phyloP scores from a whole-genome alignment of 345 rosid species.

The Ceriops tagal region DNA sequence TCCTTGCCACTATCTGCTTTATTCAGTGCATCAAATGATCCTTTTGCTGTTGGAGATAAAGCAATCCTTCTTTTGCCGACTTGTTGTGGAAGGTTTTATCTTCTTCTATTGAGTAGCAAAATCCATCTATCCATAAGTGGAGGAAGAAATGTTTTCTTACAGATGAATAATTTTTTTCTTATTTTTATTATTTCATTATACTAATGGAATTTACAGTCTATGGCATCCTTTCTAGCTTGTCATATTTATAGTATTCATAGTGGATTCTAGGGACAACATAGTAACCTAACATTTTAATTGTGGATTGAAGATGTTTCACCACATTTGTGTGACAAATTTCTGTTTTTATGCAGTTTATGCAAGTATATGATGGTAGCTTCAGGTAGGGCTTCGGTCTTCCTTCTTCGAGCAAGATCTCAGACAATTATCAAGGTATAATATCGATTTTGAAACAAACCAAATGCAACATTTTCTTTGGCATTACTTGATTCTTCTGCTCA shows the following conservation, averaged over 20 bases:
- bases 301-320: background rate
- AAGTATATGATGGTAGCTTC: slow-evolving; percentile 76
- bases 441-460: slow-evolving; percentile 1
- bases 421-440: slow-evolving; percentile 45
- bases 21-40: slow-evolving; percentile 39
- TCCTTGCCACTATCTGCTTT: slow-evolving; percentile 57
- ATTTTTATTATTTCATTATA: no score
- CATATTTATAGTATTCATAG: background rate
- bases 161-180: background rate
- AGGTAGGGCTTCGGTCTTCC: slow-evolving; percentile 61
- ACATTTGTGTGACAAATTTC: slow-evolving; percentile 15
- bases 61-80: slow-evolving; percentile 52
- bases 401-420: slow-evolving; percentile 35
- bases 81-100: slow-evolving; percentile 79
- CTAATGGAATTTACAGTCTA: background rate
- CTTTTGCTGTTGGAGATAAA: slow-evolving; percentile 35
- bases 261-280: background rate
- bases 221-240: background rate
- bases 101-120: background rate
- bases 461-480: background rate
- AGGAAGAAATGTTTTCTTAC: background rate
- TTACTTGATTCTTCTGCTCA: slow-evolving; percentile 10
- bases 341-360: slow-evolving; percentile 50
- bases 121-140: background rate
- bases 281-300: background rate